Evolutionary conservation across 805 yeast species (phyloP), one percentile per base, ranked within the genome.

Genomic region (Candida maesae): DNA sequence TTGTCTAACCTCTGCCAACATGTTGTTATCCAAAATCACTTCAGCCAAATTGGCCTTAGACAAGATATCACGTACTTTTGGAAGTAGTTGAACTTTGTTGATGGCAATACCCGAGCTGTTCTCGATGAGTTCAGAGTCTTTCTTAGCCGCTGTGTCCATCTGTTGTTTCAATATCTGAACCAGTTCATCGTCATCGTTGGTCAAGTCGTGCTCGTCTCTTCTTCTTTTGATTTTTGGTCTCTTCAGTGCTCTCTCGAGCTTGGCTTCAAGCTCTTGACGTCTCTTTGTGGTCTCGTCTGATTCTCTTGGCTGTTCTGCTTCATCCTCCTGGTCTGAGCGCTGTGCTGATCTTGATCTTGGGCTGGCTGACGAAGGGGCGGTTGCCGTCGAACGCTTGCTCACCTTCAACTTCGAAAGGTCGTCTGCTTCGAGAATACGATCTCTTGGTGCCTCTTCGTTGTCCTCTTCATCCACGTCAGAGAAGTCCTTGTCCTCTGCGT

Each of bases 121-220:
- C 43, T 64, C 68, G 36, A 70, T 56, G 8, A 70, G 55, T 51
- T 78, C 84, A 38, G 77, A 78, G 63, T 85, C 95, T 56, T 74
- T 64, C 60, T 79, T 82, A 12, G 95, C 95, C 4, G 89, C 91
- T 50, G 79, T 76, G 55, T 89, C 85, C 99, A 93, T 93, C 63
- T 78, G 79, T 53, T 84, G 89, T 50, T 95, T 86, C 51, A 93
- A 71, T 46, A 74, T 74, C 39, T 87, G 79, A 49, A 93, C 86
- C 45, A 78, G 76, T 58, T 90, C 97, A 70, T 93, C 99, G 60
- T 90, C 95, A 82, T 87, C 84, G 56, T 88, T 82, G 60, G 95
- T 98, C 50, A 93, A 67, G 65, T 93, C 99, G 58, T 88, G 95
- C 53, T 93, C 98, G 54, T 85, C 91, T 36, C 84, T 78, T 61